Base-by-base conservation (phyloP, 139 green algal species). In the Auxenochlorella pyrenoidosa region DNA sequence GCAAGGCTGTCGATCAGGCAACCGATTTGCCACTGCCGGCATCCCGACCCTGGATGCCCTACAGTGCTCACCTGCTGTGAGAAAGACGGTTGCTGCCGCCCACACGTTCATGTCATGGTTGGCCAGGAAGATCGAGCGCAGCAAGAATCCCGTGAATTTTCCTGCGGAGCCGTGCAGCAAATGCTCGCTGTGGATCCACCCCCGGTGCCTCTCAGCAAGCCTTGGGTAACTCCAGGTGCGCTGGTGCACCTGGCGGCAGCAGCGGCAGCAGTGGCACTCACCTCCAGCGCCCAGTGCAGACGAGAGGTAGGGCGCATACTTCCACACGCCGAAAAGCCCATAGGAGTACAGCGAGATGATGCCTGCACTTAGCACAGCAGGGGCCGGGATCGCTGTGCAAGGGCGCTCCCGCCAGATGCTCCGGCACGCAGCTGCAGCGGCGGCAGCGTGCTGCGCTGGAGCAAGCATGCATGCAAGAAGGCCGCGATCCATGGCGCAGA, bases 111-210 rank as follows among this genome's bases (percentile, higher is more conserved):
- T 16, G 65, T 86, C 41, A 10, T 58, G 10, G 54, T 73, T 51
- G 5, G 38, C 34, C 54, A 84, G 58, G 38, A 86, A 76, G 30
- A 86, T 77, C 38, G 63, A 30, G 2, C 80, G 80, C 40, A 86
- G 60, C 41, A 77, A 5, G 19, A 86, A 86, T 28, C 80, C 80
- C 30, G 22, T 47, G 65, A 86, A 86, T 30, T 77, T 77, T 15
- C 80, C 80, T 86, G 80, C 80, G 51, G 22, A 10, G 32, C 41
- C 12, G 0, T 66, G 1, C 26, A 2, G 10, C 0, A 40, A 1
- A 32, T 22, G 63, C 34, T 12, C 5, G 43, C 66, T 26, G 38
- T 19, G 22, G 40, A 41, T 36, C 38, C 5, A 18, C 75, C 5
- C 40, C 32, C n/a, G 26, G 8, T 6, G n/a, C 36, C 75, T 59